Conservation (phyloP, 169 alveolate genomes). For the Cryptosporidium meleagridis region DNA sequence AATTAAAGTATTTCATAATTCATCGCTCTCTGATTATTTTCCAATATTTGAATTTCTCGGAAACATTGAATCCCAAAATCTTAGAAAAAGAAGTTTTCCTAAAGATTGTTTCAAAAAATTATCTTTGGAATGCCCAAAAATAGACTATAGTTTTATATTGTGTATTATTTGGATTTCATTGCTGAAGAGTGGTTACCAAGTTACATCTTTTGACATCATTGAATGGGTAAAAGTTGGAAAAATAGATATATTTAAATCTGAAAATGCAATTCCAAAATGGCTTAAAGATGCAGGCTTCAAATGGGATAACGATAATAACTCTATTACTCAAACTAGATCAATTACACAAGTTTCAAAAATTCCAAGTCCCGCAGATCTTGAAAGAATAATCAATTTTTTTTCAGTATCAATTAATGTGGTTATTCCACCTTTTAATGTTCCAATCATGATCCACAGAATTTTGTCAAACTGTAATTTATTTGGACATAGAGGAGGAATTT, state of each 20-base stretch:
- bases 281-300: conserved; percentile 70
- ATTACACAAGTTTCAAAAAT: conserved; percentile 54
- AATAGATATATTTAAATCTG: conserved; percentile 64
- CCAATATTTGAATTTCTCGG: background rate
- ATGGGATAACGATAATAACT: conserved; percentile 66
- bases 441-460: conserved; percentile 47
- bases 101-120: background rate
- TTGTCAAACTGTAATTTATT: conserved; percentile 17
- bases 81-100: background rate
- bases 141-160: conserved; percentile 42
- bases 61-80: background rate
- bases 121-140: conserved; percentile 25
- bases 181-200: conserved; percentile 46
- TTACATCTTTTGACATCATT: conserved; percentile 53
- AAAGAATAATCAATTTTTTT: conserved; percentile 18
- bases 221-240: conserved; percentile 71
- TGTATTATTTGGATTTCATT: conserved; percentile 51
- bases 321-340: conserved; percentile 44
- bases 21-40: conserved; percentile 13
- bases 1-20: background rate
- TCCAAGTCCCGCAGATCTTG: conserved; percentile 46
- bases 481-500: conserved; percentile 42
- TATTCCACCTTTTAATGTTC: conserved; percentile 46
- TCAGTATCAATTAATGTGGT: background rate
- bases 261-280: conserved; percentile 47